Conservation (phyloP, 176 grass and related monocot genomes). For the Oryza australiensis region DNA sequence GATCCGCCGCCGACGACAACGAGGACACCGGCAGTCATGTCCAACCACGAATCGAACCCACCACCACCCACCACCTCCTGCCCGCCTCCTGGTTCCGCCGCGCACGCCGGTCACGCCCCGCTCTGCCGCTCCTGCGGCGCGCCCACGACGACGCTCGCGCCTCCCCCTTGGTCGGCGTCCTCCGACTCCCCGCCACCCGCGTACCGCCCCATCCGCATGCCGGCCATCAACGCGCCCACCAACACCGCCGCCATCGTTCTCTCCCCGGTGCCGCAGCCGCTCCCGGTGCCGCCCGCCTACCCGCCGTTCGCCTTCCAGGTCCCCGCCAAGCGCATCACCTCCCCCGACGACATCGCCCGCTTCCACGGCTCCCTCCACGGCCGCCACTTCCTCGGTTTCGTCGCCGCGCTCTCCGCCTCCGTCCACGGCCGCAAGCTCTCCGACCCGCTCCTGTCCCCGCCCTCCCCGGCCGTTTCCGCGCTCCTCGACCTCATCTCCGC, state of each 20-base stretch:
- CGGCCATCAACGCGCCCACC: conserved; percentile 80
- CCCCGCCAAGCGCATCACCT: conserved; percentile 64
- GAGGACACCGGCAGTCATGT: conserved; percentile 42
- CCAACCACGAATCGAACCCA: conserved; percentile 40
- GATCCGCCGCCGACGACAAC: conserved; percentile 24
- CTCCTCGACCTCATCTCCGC: conserved; percentile 59
- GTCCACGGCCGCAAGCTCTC: conserved; percentile 76
- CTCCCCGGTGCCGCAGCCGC: conserved; percentile 67
- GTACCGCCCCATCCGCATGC: conserved; percentile 93
- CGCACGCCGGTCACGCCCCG: conserved; percentile 21
- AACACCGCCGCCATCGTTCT: conserved; percentile 81
- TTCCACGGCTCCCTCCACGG: conserved; percentile 72
- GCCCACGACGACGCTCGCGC: conserved; percentile 43
- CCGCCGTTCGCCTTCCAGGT: conserved; percentile 58
- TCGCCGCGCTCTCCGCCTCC: conserved; percentile 77
- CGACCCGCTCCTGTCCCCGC: conserved; percentile 51
- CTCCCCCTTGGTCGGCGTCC: conserved; percentile 48
- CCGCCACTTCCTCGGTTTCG: conserved; percentile 78
- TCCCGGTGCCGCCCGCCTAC: conserved; percentile 44
- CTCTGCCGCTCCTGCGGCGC: conserved; percentile 53
- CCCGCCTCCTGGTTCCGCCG: conserved; percentile 16
- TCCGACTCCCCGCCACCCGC: conserved; percentile 73
- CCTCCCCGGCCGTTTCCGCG: conserved; percentile 49
- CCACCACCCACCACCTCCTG: not conserved
- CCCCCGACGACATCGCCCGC: conserved; percentile 55